Conservation (phyloP, 805 yeast species). For the Metschnikowia bowlesiae region DNA sequence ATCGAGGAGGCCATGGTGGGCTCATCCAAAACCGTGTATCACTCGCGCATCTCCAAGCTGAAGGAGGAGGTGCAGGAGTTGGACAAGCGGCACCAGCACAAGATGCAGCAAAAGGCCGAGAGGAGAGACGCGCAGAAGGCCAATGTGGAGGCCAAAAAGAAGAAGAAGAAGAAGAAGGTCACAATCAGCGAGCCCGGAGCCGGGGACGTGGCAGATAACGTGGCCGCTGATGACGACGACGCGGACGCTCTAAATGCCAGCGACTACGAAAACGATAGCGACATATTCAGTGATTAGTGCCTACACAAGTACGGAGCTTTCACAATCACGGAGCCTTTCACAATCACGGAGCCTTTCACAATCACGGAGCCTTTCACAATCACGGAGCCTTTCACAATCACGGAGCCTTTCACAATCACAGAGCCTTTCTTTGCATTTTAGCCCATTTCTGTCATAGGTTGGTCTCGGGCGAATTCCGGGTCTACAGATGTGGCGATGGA, state of each 20-base stretch:
- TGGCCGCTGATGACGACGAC: slow-evolving; percentile 19
- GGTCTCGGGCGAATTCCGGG: not conserved
- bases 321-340: too few relatives aligned
- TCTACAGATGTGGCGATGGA: too few relatives aligned
- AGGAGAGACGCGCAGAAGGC: slow-evolving; percentile 76
- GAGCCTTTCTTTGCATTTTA: too few relatives aligned
- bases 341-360: too few relatives aligned
- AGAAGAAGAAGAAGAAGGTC: slow-evolving; percentile 63
- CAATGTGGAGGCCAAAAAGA: slow-evolving; percentile 71
- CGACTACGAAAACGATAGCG: slow-evolving; percentile 49
- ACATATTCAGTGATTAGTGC: slow-evolving; percentile 25
- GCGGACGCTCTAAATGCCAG: slow-evolving; percentile 6
- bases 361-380: too few relatives aligned
- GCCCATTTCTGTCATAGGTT: too few relatives aligned
- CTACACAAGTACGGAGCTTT: too few relatives aligned
- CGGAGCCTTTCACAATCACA: too few relatives aligned
- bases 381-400: too few relatives aligned
- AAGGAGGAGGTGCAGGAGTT: slow-evolving; percentile 54
- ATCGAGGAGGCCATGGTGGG: slow-evolving; percentile 88
- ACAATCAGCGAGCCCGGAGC: slow-evolving; percentile 29
- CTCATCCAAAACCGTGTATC: slow-evolving; percentile 83
- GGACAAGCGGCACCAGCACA: slow-evolving; percentile 63
- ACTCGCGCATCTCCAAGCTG: slow-evolving; percentile 62
- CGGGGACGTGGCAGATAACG: not conserved
- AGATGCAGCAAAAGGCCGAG: slow-evolving; percentile 57